Conservation (phyloP, 352 stramenopile species). For the Hyaloperonospora arabidopsidis region DNA sequence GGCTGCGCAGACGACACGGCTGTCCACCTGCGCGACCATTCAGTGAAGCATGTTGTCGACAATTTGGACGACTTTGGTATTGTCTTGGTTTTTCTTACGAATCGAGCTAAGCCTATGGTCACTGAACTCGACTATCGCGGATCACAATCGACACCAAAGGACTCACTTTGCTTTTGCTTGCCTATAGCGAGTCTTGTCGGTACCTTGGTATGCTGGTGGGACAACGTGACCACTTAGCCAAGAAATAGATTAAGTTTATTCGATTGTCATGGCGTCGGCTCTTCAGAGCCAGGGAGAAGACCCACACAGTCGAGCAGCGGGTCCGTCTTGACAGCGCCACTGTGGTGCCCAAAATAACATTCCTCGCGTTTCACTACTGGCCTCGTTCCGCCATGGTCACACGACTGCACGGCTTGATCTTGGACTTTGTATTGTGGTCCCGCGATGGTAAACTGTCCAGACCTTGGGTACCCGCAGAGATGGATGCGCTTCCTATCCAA, state of each 20-base stretch:
- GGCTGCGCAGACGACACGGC: no score
- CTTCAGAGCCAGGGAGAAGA: background rate
- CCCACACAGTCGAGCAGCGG: background rate
- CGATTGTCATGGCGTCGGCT: no score
- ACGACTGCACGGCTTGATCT: background rate
- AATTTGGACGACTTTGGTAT: no score
- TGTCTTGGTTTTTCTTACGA: no score
- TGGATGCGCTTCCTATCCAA: background rate
- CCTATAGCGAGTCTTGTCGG: no score
- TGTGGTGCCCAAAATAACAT: background rate
- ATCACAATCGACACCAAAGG: no score
- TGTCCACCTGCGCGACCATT: background rate
- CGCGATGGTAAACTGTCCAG: background rate
- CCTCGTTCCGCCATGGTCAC: background rate
- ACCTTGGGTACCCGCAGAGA: background rate
- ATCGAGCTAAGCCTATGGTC: no score
- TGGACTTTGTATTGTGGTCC: background rate
- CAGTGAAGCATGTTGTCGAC: background rate
- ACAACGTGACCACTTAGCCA: no score
- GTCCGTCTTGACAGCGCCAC: background rate
- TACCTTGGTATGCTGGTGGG: no score
- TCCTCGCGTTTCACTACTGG: background rate
- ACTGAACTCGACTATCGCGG: no score
- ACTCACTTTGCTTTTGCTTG: no score
- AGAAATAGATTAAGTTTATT: no score